phyloP scores from a whole-genome alignment of 768 basidiomycete species.

The Suillus luteus region DNA sequence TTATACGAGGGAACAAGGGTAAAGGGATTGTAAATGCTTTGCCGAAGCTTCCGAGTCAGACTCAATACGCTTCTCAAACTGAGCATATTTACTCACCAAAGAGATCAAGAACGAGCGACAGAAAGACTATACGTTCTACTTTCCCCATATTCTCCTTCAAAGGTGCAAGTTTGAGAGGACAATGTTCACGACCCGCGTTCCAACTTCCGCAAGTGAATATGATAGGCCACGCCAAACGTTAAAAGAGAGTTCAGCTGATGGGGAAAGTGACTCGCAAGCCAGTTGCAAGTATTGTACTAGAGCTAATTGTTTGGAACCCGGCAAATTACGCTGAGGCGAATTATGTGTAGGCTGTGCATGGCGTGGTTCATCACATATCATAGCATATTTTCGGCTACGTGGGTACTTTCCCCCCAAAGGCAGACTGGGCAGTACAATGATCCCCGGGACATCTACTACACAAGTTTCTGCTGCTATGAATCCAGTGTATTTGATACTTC shows the following conservation, averaged over 20 bases:
- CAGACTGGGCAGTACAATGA: neutral
- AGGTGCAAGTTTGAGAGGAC: neutral
- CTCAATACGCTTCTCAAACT: neutral
- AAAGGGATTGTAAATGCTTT: slow-evolving; percentile 91
- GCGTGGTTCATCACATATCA: neutral
- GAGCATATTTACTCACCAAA: slow-evolving; percentile 47
- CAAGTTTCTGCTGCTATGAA: neutral
- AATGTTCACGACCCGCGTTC: neutral
- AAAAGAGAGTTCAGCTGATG: neutral
- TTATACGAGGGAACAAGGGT: slow-evolving; percentile 97
- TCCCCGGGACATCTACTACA: neutral
- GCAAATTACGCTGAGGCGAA: neutral
- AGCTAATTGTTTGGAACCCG: neutral
- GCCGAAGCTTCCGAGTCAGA: slow-evolving; percentile 22
- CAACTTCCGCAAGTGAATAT: neutral
- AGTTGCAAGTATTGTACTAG: neutral
- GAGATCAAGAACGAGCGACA: slow-evolving; percentile 89
- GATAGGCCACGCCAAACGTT: neutral
- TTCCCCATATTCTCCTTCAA: slow-evolving; percentile 47
- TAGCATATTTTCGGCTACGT: neutral
- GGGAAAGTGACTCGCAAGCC: neutral
- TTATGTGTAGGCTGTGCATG: neutral
- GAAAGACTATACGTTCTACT: slow-evolving; percentile 83
- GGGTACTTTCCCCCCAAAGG: neutral
- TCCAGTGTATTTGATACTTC: slow-evolving; percentile 2